Conservation (phyloP, 495 filamentous ascomycete genomes). For the Lepidopterella palustris region DNA sequence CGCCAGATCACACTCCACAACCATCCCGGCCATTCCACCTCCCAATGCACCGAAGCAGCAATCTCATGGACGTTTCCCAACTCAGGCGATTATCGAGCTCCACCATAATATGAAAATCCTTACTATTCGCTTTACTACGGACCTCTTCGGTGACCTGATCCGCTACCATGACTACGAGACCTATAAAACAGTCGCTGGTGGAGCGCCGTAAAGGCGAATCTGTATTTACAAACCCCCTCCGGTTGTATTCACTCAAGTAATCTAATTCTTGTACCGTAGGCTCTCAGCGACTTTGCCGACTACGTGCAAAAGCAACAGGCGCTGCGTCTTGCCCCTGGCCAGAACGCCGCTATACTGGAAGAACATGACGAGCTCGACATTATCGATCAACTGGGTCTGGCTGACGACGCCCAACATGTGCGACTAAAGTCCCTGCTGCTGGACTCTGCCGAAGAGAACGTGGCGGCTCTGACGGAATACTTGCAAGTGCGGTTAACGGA, state of each 20-base stretch:
- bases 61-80: conserved; percentile 1
- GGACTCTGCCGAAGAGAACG: conserved; percentile 49
- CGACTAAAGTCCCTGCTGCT: conserved; percentile 73
- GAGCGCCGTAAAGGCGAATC: conserved; percentile 83
- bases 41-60: not conserved
- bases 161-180: conserved; percentile 21
- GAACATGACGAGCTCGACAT: conserved; percentile 91
- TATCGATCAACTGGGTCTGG: conserved; percentile 76
- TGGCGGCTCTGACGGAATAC: conserved; percentile 53
- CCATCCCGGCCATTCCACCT: not conserved
- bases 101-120: not conserved
- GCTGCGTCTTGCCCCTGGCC: conserved; percentile 45
- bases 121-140: not conserved
- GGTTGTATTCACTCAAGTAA: not conserved
- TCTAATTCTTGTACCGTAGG: conserved; percentile 43
- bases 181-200: conserved; percentile 16
- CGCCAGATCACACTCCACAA: not conserved
- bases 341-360: conserved; percentile 39
- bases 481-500: conserved; percentile 67
- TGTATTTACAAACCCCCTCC: conserved; percentile 42
- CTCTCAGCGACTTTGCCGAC: conserved; percentile 93
- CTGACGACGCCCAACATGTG: conserved; percentile 62
- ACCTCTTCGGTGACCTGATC: not conserved
- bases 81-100: not conserved
- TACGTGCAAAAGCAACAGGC: conserved; percentile 93